Evolutionary conservation across 768 basidiomycete species (phyloP), one percentile per base, ranked within the genome.

Genomic region (Ramaria rubella): DNA sequence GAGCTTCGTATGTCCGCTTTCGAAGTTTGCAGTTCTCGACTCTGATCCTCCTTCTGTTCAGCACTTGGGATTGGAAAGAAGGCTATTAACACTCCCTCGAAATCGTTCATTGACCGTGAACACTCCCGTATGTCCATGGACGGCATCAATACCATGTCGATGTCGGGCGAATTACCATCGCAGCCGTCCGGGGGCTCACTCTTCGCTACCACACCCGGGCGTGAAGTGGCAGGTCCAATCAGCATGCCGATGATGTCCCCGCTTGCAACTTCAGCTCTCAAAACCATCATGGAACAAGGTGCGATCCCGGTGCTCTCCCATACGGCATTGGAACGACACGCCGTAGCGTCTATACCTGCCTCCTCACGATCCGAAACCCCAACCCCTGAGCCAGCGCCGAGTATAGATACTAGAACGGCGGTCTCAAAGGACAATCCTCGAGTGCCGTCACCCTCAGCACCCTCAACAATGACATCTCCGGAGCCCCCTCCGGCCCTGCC

Each of bases 271-370:
- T 73, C 81, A 43, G 82, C 78, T 0, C 73, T 86, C 72, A 80
- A 85, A 56, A 77, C 77, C 49, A 73, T 86, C 11, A 85, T 86
- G 84, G 83, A 87, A 59, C 77, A 82, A 63, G 80, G 78, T 76
- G 59, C 26, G 65, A 52, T 8, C 21, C 5, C n/a, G 19, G 12
- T 44, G 5, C 24, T 34, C 12, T 29, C 24, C 15, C 49, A 33
- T 36, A 24, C 30, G 12, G 5, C 49, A 15, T 31, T 31, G 71
- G 34, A 62, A 60, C 1, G 63, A 59, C 2, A 50, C 31, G 33
- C 49, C 14, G 23, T 49, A n/a, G 44, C 54, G 19, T n/a, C n/a
- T n/a, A n/a, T n/a, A n/a, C 60, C 64, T 17, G 57, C 61, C 12
- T 17, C 38, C 5, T 17, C 15, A 40, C 15, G 19, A 40, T 19